These are phyloP conservation scores for Vanilla planifolia DNA, from an alignment of 106 monocot genomes.

Conservation along the genomic window DNA sequence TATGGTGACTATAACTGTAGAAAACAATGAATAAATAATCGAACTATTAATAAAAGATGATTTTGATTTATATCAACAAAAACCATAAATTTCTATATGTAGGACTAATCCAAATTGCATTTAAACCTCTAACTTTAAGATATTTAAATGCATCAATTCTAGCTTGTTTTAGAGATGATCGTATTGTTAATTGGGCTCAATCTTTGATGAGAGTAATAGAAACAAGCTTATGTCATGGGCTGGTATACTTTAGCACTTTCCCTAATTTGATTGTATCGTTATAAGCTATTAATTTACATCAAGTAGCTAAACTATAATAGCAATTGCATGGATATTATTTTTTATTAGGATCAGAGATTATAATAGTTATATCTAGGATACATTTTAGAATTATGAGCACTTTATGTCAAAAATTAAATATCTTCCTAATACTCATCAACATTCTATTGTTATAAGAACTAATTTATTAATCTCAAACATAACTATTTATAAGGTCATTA, in stretches of 20 bases:
- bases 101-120: not conserved
- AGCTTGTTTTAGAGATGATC: not conserved
- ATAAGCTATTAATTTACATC: not conserved
- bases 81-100: not conserved
- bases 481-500: not conserved
- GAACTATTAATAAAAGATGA: not conserved
- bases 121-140: not conserved
- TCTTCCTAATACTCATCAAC: not conserved
- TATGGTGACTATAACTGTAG: not conserved
- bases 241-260: not conserved
- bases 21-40: not conserved
- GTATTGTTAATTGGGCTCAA: not conserved
- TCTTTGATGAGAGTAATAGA: not conserved
- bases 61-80: not conserved
- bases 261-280: not conserved
- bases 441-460: not conserved
- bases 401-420: not conserved
- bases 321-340: not conserved
- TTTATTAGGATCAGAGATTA: not conserved
- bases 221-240: not conserved
- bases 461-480: not conserved
- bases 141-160: not conserved
- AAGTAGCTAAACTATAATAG: not conserved
- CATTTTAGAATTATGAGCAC: not conserved
- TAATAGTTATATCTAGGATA: not conserved